These are phyloP conservation scores for Teratosphaeriaceae sp. DNA, from an alignment of 2,329 filamentous ascomycete species.

Conservation along the genomic window DNA sequence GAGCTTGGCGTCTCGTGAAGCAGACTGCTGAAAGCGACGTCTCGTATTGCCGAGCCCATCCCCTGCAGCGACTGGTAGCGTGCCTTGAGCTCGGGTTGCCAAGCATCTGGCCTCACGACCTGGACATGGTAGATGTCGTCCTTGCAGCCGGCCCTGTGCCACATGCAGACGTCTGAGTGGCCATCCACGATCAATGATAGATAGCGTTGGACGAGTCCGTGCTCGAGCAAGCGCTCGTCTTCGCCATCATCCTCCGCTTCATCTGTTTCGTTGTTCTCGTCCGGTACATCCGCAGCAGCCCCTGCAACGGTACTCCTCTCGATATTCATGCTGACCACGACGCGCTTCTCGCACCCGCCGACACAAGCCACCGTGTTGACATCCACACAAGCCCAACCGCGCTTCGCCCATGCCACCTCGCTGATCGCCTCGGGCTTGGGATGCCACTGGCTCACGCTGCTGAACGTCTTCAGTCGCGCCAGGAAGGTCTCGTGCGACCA, in stretches of 20 bases:
- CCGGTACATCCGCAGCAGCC: constrained; percentile 21
- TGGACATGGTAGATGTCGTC: constrained; percentile 59
- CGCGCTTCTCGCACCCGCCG: constrained; percentile 73
- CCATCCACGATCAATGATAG: constrained; percentile 63
- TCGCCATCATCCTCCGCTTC: constrained; percentile 18
- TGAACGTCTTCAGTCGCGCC: constrained; percentile 74
- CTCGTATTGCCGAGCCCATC: constrained; percentile 22
- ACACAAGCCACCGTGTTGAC: constrained; percentile 77
- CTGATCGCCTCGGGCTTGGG: constrained; percentile 79
- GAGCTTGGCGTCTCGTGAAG: constrained; percentile 8
- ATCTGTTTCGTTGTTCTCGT: constrained; percentile 43
- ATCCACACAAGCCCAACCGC: constrained; percentile 81
- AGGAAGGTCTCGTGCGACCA: constrained; percentile 80
- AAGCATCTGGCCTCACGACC: constrained; percentile 30
- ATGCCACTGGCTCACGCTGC: constrained; percentile 88
- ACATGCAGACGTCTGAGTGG: constrained; percentile 77
- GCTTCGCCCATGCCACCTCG: constrained; percentile 91
- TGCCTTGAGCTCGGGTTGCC: constrained; percentile 28
- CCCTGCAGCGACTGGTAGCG: constrained; percentile 20
- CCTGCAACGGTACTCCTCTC: too few species aligned
- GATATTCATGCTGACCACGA: constrained; percentile 69
- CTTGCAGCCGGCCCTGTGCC: constrained; percentile 83
- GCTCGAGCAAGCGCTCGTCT: constrained; percentile 39
- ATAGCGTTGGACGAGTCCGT: constrained; percentile 71
- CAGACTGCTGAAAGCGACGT: constrained; percentile 14